Evolutionary conservation across 306 rosid species (phyloP).

Genomic region (Senna tora): DNA sequence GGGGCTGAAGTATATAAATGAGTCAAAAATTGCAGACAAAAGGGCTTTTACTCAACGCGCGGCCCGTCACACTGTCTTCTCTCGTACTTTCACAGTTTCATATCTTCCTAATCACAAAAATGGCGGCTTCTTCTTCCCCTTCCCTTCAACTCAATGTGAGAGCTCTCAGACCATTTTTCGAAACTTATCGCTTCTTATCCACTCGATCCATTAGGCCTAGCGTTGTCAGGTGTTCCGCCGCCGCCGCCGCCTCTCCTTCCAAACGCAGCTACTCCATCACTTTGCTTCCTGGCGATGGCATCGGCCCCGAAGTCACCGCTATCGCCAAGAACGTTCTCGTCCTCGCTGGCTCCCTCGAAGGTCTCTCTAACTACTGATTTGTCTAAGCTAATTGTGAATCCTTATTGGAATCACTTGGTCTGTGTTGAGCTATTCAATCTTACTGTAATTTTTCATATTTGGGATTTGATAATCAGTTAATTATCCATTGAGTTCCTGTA

Average conservation of each 20-base stretch:
- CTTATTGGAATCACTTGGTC: not conserved
- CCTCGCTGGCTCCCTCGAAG: conserved; percentile 71
- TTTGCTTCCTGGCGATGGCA: conserved; percentile 89
- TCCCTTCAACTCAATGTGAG: conserved; percentile 48
- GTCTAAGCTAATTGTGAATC: not conserved
- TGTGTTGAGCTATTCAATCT: not conserved
- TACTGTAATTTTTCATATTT: not conserved
- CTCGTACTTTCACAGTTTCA: not conserved
- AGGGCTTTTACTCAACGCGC: too few relatives aligned
- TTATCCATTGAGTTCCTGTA: too few relatives aligned
- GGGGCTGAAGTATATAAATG: too few relatives aligned
- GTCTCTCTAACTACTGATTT: conserved; percentile 38
- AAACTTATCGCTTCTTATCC: conserved; percentile 24
- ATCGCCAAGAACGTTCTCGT: conserved; percentile 81
- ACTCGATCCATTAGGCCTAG: conserved; percentile 19
- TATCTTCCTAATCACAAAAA: conserved; percentile 2
- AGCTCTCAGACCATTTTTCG: conserved; percentile 18
- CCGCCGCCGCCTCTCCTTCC: conserved; percentile 54
- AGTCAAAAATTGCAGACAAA: too few relatives aligned
- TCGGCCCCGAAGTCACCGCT: conserved; percentile 87
- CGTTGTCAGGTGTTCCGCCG: conserved; percentile 52
- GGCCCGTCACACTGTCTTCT: too few relatives aligned
- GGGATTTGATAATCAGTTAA: not conserved
- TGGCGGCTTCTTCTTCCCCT: conserved; percentile 72
- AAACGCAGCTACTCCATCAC: conserved; percentile 71